Conservation (phyloP, 768 basidiomycete species). For the Tylopilus plumbeoviolaceoides region DNA sequence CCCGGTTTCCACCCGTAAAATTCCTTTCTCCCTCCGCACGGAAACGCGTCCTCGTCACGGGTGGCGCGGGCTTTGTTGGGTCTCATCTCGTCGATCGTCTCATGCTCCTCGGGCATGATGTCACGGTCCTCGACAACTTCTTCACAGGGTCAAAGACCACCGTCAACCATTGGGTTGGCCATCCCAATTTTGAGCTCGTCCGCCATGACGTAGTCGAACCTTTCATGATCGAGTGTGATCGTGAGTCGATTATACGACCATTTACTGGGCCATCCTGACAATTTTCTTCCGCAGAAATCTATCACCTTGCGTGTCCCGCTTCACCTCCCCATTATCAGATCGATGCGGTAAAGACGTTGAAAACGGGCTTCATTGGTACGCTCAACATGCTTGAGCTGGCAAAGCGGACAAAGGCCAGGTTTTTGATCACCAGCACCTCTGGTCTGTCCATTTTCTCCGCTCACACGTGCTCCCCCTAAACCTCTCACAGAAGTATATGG, state of each 20-base stretch:
- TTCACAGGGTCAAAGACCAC: conserved; percentile 99
- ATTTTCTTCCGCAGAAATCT: conserved; percentile 64
- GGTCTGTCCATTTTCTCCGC: conserved; percentile 43
- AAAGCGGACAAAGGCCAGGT: conserved; percentile 95
- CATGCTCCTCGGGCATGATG: conserved; percentile 97
- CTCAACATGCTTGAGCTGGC: conserved; percentile 98
- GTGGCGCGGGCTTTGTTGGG: conserved; percentile 98
- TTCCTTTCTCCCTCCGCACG: conserved; percentile 71
- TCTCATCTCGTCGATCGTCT: conserved; percentile 97
- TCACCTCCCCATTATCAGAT: conserved; percentile 98
- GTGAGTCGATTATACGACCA: conserved; percentile 40
- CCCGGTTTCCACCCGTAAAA: conserved; percentile 90
- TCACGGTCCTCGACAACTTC: conserved; percentile 97
- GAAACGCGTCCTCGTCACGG: conserved; percentile 92
- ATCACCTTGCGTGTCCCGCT: conserved; percentile 96
- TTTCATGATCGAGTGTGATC: conserved; percentile 98
- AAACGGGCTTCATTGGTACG: conserved; percentile 97
- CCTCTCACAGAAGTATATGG: conserved; percentile 82
- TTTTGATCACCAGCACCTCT: conserved; percentile 93
- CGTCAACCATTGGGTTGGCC: conserved; percentile 92
- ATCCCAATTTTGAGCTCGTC: conserved; percentile 98
- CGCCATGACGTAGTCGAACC: conserved; percentile 97
- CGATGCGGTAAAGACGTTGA: conserved; percentile 97
- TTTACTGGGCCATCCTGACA: background rate
- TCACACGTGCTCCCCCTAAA: background rate